Evolutionary conservation across 2,329 filamentous ascomycete genomes (phyloP), one percentile per base, ranked within the genome.

Genomic region (Beauveria scarabaeidicola): DNA sequence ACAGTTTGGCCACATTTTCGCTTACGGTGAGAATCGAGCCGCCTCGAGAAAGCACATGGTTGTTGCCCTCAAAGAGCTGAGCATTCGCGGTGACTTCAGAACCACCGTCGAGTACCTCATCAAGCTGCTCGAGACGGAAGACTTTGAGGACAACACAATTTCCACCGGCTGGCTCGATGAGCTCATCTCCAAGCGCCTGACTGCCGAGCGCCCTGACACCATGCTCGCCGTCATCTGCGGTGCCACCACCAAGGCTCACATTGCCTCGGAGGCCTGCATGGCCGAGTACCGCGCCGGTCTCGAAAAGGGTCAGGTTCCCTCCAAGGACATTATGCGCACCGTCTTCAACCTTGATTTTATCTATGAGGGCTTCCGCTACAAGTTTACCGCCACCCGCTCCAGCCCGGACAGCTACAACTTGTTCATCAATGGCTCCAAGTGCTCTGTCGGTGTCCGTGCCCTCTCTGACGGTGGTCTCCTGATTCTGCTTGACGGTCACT

Each of bases 21-120:
- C 94, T 56, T 99, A 97, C 68, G 94, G 94, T 63, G 94, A 99
- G 81, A 99, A 95, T 79, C 87, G 94, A 74, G 88, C 91, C 54
- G 92, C 94, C 27, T 99, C 94, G 27, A 82, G 94, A 66, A 99
- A 99, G 76, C 95, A 99, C 80, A 99, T 99, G 94, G 92, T 99
- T 66, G 89, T 99, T 67, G 94, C 94, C 17, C 78, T 99, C 71
- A 99, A 99, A 81, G 94, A 99, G 77, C 77, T 99, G 77, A 99
- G 93, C 79, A 99, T 99, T 80, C 94, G 94, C 77, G 94, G 94
- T 83, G 94, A 99, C 74, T 99, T 99, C 84, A 85, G 92, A 71
- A 99, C 94, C 58, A 99, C 94, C 1, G 93, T 99, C 59, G 94
- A 99, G 75, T 99, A 99, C 73, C 84, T 99, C 64, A 97, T 99